Base-by-base conservation (phyloP, 2,329 filamentous ascomycete genomes). In the Diplocarpon mali region DNA sequence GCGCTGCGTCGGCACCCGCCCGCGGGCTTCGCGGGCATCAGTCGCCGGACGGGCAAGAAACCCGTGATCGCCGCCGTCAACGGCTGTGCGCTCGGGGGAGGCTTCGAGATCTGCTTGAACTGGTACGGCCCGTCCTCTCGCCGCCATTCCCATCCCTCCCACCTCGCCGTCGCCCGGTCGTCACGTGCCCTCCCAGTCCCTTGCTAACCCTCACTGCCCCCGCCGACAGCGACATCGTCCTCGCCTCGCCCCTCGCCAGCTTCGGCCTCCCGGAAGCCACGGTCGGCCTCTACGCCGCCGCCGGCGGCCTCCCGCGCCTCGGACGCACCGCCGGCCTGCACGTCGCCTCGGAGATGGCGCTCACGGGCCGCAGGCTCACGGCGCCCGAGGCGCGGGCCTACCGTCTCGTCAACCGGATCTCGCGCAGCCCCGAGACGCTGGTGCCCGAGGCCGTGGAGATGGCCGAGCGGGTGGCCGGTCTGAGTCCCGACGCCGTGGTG, bases 1-100 rank as follows among this genome's bases (percentile, higher is more conserved):
- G 43, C 65, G 0, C 57, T 66, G 1, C 65, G 9, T 7, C 44
- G 48, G 13, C 57, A 61, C 46, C 57, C 58, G 8, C 40, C 56
- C 1, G 43, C 42, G 2, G 82, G 81, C 2, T 83, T 85, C 48
- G 79, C 75, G 32, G 82, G 76, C 0, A 65, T 87, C 28, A 79
- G 76, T 48, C 79, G 83, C 53, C 71, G 83, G 24, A 60, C 64
- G 11, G 83, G 83, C 38, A 78, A 75, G 62, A 90, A 90, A 58
- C 85, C 85, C 5, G 70, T 90, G 48, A 72, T 90, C 34, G 82
- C 80, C 0, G 85, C 84, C 1, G 80, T 89, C n/a, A 85, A 88
- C 59, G 85, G 85, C 2, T 68, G 82, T 31, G 84, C 81, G 36
- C 70, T 85, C 27, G 85, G 85, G 39, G 85, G 85, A 38, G 85